Evolutionary conservation across 1,284 basidiomycete genomes (phyloP).

Genomic region (Tilletia walkeri): DNA sequence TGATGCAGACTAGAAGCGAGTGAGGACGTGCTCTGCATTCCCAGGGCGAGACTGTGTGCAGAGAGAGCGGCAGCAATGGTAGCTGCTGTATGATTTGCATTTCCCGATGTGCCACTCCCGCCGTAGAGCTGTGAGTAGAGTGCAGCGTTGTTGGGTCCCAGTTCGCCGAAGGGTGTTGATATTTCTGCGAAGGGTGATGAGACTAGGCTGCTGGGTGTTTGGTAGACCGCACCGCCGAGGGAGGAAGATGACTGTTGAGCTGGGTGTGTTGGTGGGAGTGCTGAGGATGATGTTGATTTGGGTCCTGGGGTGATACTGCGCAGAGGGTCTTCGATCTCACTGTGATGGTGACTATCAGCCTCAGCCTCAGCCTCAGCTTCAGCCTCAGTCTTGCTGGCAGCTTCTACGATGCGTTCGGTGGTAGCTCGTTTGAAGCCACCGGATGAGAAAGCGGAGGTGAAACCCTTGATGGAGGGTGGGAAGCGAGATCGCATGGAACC

Average conservation of each 20-base stretch:
- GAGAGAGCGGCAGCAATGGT: conserved; percentile 2
- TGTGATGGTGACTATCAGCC: background rate
- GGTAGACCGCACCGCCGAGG: background rate
- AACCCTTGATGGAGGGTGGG: conserved; percentile 49
- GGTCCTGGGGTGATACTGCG: conserved; percentile 13
- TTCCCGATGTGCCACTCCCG: background rate
- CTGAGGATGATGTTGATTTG: background rate
- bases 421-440: conserved; percentile 40
- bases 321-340: conserved; percentile 4
- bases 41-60: conserved; percentile 3
- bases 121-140: background rate
- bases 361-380: conserved; percentile 33
- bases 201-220: background rate
- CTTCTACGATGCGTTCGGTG: conserved; percentile 47
- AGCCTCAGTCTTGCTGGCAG: conserved; percentile 28
- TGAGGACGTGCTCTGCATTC: conserved; percentile 4
- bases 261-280: conserved; percentile 9
- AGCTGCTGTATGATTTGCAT: background rate
- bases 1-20: background rate
- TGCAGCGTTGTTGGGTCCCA: too few relatives aligned
- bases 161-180: background rate
- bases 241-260: conserved; percentile 3
- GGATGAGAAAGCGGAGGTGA: conserved; percentile 42
- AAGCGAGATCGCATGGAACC: conserved; percentile 50
- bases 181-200: background rate